Evolutionary conservation across 148 eudicot species (phyloP), one percentile per base, ranked within the genome.

Genomic region (Nepenthes mirabilis): DNA sequence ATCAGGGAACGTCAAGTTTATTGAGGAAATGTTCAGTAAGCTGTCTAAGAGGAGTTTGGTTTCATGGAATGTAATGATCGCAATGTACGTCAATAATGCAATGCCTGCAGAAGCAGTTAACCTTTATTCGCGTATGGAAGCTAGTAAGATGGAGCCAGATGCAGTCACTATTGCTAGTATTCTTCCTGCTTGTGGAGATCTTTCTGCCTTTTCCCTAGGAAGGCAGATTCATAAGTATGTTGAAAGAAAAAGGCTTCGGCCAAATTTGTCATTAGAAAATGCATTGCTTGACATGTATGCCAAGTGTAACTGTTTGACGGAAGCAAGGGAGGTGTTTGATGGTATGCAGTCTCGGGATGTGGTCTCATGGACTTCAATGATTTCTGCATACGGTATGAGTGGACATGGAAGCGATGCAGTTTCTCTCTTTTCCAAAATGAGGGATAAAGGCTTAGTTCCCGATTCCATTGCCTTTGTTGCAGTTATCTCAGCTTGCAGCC

Each of bases 151-250:
- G n/a, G 72, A 83, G 35, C 82, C 90, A 0, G 88, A 89, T 75
- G 77, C 76, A 5, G 78, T 89, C 14, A 83, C 88, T 2, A 32
- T 86, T 52, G 85, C 88, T 33, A 89, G 86, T 55, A 67, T 86
- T 64, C 93, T 89, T 55, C 97, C 97, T 55, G 94, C 97, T 49
- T 89, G 87, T 72, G 94, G 90, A 33, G 94, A 89, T 73, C 86
- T 89, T 67, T 81, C 79, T 34, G 97, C 94, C 32, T 62, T 89
- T 12, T 71, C 79, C 33, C 23, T 82, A 3, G 97, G 94, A 62
- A 80, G 71, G 75, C 60, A 71, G 63, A 80, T 89, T 66, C 94
- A 86, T 56, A 66, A 76, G 5, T 79, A 65, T 36, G 73, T 80
- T 4, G 65, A 79, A 59, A 79, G 61, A 60, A 80, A 68, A 63